Conservation (phyloP, 2,329 filamentous ascomycete genomes). For the Aspergillus jensenii region DNA sequence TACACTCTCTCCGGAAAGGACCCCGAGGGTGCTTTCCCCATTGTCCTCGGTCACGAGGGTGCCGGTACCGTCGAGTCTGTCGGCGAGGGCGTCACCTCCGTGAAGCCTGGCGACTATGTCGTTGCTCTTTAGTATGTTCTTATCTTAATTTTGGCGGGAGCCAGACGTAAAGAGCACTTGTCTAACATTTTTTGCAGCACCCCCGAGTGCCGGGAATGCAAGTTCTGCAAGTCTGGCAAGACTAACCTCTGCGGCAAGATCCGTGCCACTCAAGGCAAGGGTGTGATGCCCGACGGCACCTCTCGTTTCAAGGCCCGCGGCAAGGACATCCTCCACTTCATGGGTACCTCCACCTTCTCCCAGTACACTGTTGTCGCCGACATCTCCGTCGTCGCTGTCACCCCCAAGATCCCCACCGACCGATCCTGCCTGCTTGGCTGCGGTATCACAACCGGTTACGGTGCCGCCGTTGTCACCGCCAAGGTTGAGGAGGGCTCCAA, state of each 20-base stretch:
- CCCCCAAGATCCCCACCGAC: constrained; percentile 89
- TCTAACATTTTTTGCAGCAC: constrained; percentile 83
- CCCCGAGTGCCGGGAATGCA: constrained; percentile 95
- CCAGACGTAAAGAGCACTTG: constrained; percentile 8
- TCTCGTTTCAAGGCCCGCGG: constrained; percentile 93
- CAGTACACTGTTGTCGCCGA: constrained; percentile 99
- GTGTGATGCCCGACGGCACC: constrained; percentile 96
- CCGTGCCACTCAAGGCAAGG: constrained; percentile 90
- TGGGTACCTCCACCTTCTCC: constrained; percentile 98
- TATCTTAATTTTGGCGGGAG: background rate
- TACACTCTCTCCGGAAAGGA: constrained; percentile 97
- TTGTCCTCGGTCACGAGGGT: constrained; percentile 86
- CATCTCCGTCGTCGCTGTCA: constrained; percentile 95
- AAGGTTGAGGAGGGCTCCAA: constrained; percentile 87
- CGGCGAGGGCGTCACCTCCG: constrained; percentile 90
- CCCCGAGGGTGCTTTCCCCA: constrained; percentile 89
- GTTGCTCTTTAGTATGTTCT: constrained; percentile 75
- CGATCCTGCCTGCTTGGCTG: constrained; percentile 93
- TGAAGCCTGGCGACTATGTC: constrained; percentile 91
- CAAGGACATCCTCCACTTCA: constrained; percentile 95
- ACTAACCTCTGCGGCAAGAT: constrained; percentile 99
- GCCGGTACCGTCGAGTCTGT: constrained; percentile 91
- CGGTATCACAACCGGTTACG: constrained; percentile 98
- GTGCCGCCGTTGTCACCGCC: constrained; percentile 89
- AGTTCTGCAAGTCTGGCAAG: constrained; percentile 99